A percentile compares a stretch with the other conserved stretches of the same genome.
Conservation (phyloP, 2,329 filamentous ascomycete species). For the Scolecobasidium constrictum region DNA sequence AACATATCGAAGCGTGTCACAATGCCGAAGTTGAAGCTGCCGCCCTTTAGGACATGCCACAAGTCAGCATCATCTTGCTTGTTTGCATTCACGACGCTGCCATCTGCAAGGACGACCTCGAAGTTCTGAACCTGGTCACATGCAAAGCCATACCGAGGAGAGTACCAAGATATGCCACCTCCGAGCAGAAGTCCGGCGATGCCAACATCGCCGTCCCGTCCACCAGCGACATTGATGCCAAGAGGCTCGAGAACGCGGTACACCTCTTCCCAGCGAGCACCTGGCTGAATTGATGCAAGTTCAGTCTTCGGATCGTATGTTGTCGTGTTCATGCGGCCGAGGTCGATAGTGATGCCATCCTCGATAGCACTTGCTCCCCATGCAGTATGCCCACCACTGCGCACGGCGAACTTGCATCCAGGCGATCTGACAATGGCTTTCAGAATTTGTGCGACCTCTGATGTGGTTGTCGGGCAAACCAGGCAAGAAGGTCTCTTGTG, state of each 20-base stretch:
- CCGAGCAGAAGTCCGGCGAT: no score
- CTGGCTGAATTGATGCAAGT: not conserved
- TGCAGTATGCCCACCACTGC: conserved; percentile 5
- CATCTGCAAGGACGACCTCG: conserved; percentile 20
- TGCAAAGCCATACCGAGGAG: conserved; percentile 19
- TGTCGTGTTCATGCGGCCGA: conserved; percentile 7
- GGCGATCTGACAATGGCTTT: no score
- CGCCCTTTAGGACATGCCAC: conserved; percentile 24
- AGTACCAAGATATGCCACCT: conserved; percentile 25
- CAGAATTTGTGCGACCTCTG: no score
- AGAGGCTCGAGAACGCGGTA: conserved; percentile 8
- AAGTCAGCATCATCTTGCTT: conserved; percentile 16
- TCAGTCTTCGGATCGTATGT: conserved; percentile 1
- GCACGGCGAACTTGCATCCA: conserved; percentile 9
- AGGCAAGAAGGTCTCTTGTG: no score
- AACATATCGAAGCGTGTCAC: conserved; percentile 18
- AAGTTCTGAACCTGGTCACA: conserved; percentile 23
- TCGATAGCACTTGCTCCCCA: conserved; percentile 8
- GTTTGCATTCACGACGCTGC: not conserved
- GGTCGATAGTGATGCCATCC: conserved; percentile 10
- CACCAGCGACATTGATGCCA: conserved; percentile 17
- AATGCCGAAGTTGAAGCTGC: conserved; percentile 26
- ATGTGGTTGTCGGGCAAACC: no score
- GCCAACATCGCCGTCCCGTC: no score
- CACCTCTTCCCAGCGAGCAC: conserved; percentile 9